These are phyloP conservation scores for Bipolaris cookei DNA, from an alignment of 2,329 filamentous ascomycete genomes.

Conservation along the genomic window DNA sequence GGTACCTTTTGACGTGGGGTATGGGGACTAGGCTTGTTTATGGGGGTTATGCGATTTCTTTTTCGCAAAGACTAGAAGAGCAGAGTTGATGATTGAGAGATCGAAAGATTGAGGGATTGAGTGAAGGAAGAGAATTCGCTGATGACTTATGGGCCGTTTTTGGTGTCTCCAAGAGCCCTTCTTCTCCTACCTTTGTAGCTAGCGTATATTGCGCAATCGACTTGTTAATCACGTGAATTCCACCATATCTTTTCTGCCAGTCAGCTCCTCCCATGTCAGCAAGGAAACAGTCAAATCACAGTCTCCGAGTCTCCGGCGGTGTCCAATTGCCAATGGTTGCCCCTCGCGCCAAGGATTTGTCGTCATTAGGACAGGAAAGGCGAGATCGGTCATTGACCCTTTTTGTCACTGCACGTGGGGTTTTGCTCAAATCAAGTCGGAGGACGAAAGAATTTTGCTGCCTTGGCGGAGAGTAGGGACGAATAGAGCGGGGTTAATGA, in stretches of 20 bases:
- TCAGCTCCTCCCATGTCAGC: constrained; percentile 22
- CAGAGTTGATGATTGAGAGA: neutral
- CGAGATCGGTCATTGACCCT: neutral
- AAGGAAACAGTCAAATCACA: constrained; percentile 29
- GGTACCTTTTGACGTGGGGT: constrained; percentile 16
- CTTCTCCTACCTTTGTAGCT: constrained; percentile 25
- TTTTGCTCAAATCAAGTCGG: neutral
- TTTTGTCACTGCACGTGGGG: neutral
- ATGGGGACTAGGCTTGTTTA: neutral
- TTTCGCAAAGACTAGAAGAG: neutral
- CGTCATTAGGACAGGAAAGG: constrained; percentile 8
- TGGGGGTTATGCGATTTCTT: neutral
- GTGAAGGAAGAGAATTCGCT: neutral
- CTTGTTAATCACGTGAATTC: constrained; percentile 27
- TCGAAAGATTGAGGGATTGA: neutral
- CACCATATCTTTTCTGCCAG: constrained; percentile 37
- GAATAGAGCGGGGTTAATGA: too few relatives aligned
- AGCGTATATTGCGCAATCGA: constrained; percentile 47
- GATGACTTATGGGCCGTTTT: constrained; percentile 23
- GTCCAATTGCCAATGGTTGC: constrained; percentile 26
- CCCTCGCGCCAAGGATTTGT: constrained; percentile 20
- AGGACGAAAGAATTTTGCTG: too few relatives aligned
- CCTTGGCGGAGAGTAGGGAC: too few relatives aligned
- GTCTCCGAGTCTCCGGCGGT: constrained; percentile 23
- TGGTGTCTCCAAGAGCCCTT: constrained; percentile 26